These are phyloP conservation scores for Rusavskia elegans DNA, from an alignment of 495 filamentous ascomycete species.

Conservation along the genomic window DNA sequence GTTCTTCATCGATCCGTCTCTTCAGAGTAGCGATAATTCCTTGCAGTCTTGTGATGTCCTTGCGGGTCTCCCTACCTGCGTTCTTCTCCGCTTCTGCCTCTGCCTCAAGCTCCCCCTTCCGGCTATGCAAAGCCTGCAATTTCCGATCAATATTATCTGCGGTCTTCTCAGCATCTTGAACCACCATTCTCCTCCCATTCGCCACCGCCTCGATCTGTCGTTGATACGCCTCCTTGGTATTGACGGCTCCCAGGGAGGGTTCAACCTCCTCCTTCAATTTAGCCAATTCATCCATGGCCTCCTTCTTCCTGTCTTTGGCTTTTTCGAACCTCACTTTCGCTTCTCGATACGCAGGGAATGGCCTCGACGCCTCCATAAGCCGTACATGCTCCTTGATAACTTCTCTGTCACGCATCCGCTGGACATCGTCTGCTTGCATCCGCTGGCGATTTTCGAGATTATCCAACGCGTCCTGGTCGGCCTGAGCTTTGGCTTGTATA, in stretches of 20 bases:
- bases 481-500: conserved; percentile 38
- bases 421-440: conserved; percentile 64
- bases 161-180: conserved; percentile 32
- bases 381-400: conserved; percentile 48
- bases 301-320: conserved; percentile 29
- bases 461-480: conserved; percentile 42
- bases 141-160: conserved; percentile 32
- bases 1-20: conserved; percentile 30
- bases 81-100: conserved; percentile 43
- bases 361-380: conserved; percentile 46
- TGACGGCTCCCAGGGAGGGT: conserved; percentile 50
- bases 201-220: conserved; percentile 30
- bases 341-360: conserved; percentile 45
- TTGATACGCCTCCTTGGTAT: conserved; percentile 47
- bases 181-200: conserved; percentile 29
- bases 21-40: conserved; percentile 27
- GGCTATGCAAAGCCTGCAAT: conserved; percentile 35
- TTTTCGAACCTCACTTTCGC: conserved; percentile 19
- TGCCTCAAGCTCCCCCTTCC: conserved; percentile 36
- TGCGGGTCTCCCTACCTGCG: conserved; percentile 29
- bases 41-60: conserved; percentile 29
- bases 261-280: conserved; percentile 43
- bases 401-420: conserved; percentile 61
- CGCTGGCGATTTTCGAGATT: conserved; percentile 61
- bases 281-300: conserved; percentile 33